These are phyloP conservation scores for Pichia californica DNA, from an alignment of 805 yeast species.

Conservation along the genomic window DNA sequence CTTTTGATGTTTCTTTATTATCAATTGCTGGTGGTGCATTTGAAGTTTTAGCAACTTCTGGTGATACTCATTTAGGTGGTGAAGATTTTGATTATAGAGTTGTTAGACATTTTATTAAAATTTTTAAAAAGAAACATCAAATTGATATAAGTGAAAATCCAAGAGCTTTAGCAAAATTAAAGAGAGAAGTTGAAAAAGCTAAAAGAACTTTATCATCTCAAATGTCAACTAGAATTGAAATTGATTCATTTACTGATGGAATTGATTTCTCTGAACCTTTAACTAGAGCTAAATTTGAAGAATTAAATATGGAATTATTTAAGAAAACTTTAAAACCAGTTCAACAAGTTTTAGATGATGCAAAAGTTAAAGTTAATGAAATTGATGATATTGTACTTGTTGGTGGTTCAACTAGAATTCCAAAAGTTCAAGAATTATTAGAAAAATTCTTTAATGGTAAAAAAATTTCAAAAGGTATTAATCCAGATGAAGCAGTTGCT, in stretches of 20 bases:
- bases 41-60: slow-evolving; percentile 89
- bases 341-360: slow-evolving; percentile 90
- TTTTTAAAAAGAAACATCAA: slow-evolving; percentile 87
- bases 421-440: slow-evolving; percentile 91
- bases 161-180: slow-evolving; percentile 86
- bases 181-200: slow-evolving; percentile 98
- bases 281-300: slow-evolving; percentile 97
- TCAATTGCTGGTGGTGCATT: slow-evolving; percentile 88
- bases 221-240: slow-evolving; percentile 93
- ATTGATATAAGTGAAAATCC: slow-evolving; percentile 76
- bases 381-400: slow-evolving; percentile 93
- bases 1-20: slow-evolving; percentile 85
- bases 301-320: slow-evolving; percentile 86
- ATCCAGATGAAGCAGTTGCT: slow-evolving; percentile 99
- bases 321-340: slow-evolving; percentile 94
- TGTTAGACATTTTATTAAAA: slow-evolving; percentile 78
- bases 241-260: slow-evolving; percentile 92
- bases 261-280: slow-evolving; percentile 91
- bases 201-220: slow-evolving; percentile 94
- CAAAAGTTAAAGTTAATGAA: slow-evolving; percentile 80
- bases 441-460: slow-evolving; percentile 90
- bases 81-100: slow-evolving; percentile 91
- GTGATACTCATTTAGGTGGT: slow-evolving; percentile 98
- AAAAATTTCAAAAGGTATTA: slow-evolving; percentile 94
- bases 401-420: slow-evolving; percentile 99